Base-by-base conservation (phyloP, 345 rosid genomes). In the Xanthoceras sorbifolium region DNA sequence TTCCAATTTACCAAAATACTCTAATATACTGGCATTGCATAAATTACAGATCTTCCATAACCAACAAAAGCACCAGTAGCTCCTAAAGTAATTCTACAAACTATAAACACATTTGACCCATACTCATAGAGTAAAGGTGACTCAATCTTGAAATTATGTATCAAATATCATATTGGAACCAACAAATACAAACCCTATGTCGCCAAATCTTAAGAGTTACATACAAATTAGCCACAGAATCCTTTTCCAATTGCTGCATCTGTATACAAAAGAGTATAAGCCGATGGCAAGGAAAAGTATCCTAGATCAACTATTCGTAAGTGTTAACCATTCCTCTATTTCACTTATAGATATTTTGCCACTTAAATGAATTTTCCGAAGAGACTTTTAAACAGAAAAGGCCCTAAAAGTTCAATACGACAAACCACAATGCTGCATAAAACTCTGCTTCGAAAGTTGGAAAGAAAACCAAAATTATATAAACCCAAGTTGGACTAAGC, bases 321-420 rank as follows among this genome's bases (percentile, higher is more conserved):
- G 23, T 3, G 46, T 54, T 9, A 52, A 54, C 29, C 31, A 69
- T 6, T 14, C 44, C 73, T 23, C 26, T 18, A 28, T 26, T 40
- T 67, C 32, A 44, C 26, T 55, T 22, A 34, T 10, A 26, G 18
- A 70, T 9, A 3, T 9, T 38, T 70, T 20, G 9, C 26, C 8
- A 7, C 42, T 70, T 18, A 68, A 66, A 23, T 22, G 26, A 23
- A 70, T 36, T 9, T n/a, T 14, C 26, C 3, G 42, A 42, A 26
- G 46, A 12, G 36, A 67, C 55, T 29, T 42, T 52, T 54, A 50
- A 52, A 70, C 34, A 70, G 36, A 70, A 69, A 50, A 22, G 9
- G 9, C 2, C 9, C 26, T 1, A 44, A 9, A 23, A 46, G 32
- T 28, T 46, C 12, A 26, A 68, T n/a, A n/a, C 12, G 14, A 26